Conservation (phyloP, 768 basidiomycete genomes). For the Strobilomyces confusus region DNA sequence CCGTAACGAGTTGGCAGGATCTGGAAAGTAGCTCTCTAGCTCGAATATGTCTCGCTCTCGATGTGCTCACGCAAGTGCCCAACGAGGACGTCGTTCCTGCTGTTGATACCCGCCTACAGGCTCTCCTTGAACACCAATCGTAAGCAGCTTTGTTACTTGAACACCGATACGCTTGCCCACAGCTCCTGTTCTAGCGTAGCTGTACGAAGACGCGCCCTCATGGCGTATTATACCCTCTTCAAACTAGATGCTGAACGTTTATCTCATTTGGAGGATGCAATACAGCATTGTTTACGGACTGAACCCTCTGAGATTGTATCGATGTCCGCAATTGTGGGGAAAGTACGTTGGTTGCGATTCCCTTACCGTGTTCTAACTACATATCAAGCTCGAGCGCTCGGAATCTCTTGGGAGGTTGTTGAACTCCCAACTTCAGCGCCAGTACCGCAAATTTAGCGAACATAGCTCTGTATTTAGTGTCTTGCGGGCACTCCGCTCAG, state of each 20-base stretch:
- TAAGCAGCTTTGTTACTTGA: constrained; percentile 47
- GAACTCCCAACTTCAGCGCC: constrained; percentile 20
- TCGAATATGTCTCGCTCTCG: constrained; percentile 68
- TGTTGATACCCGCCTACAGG: constrained; percentile 58
- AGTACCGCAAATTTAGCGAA: constrained; percentile 9
- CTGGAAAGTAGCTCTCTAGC: constrained; percentile 54
- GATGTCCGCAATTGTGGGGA: constrained; percentile 14
- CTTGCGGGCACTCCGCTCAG: constrained; percentile 22
- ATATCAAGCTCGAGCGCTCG: constrained; percentile 22
- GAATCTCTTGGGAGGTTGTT: constrained; percentile 19
- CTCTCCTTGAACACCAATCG: constrained; percentile 71
- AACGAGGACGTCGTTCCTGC: constrained; percentile 74
- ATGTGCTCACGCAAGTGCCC: constrained; percentile 58
- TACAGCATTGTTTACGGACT: constrained; percentile 10
- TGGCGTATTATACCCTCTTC: constrained; percentile 55
- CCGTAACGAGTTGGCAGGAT: constrained; percentile 47
- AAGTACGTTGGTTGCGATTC: constrained; percentile 16
- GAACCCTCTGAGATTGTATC: constrained; percentile 10
- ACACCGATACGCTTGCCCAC: neutral
- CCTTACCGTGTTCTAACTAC: constrained; percentile 3
- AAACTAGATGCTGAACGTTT: constrained; percentile 44
- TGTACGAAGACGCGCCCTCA: constrained; percentile 59
- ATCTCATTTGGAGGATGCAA: constrained; percentile 33
- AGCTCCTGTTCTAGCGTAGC: constrained; percentile 38
- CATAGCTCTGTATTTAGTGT: constrained; percentile 6